A percentile compares a stretch with the other conserved stretches of the same genome.
Conservation (phyloP, 257 asterid genomes). For the Fraxinus pennsylvanica region DNA sequence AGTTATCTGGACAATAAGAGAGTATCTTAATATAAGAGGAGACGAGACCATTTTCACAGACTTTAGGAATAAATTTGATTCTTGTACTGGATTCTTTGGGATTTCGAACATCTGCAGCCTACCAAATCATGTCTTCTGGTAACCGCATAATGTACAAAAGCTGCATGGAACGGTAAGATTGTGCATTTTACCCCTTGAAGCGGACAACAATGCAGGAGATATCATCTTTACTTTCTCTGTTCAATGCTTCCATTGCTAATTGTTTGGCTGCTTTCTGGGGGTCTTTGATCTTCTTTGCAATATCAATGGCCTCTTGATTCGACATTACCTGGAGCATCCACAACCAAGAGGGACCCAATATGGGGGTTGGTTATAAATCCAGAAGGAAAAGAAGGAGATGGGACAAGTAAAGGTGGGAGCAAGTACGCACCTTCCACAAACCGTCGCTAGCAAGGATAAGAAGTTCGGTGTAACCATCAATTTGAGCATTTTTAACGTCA, state of each 20-base stretch:
- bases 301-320: conserved; percentile 88
- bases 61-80: conserved; percentile 9
- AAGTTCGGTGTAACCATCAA: conserved; percentile 59
- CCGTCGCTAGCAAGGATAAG: conserved; percentile 96
- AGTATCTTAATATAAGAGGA: conserved; percentile 18
- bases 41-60: conserved; percentile 23
- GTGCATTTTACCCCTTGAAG: conserved; percentile 41
- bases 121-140: conserved; percentile 18
- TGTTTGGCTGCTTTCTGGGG: conserved; percentile 89
- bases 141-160: conserved; percentile 30
- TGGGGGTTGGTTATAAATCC: conserved; percentile 22
- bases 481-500: conserved; percentile 54
- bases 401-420: neutral
- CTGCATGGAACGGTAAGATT: conserved; percentile 19
- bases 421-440: conserved; percentile 71
- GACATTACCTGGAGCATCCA: conserved; percentile 65
- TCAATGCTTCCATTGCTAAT: conserved; percentile 65
- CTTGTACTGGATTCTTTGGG: conserved; percentile 24
- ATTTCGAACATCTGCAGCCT: conserved; percentile 25
- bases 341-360: conserved; percentile 7
- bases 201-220: conserved; percentile 88
- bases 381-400: conserved; percentile 17
- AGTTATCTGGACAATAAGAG: conserved; percentile 37
- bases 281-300: conserved; percentile 66
- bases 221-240: conserved; percentile 88